A percentile compares a stretch with the other conserved stretches of the same genome.
Conservation (phyloP, 805 yeast species). For the Starmerella gropengiesseri region DNA sequence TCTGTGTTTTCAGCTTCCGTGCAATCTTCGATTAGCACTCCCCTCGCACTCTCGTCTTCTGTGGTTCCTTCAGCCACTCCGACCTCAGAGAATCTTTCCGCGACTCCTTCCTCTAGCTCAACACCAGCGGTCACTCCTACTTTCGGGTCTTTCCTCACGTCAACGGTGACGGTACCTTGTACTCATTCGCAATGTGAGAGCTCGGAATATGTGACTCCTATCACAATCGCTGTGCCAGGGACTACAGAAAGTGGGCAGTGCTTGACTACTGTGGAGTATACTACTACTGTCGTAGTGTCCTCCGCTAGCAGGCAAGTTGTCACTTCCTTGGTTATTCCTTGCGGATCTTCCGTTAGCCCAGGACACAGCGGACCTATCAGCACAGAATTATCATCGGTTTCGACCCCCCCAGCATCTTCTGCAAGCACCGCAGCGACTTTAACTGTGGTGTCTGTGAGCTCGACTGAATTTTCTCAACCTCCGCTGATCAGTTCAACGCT, state of each 20-base stretch:
- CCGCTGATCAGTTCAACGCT: too few species aligned
- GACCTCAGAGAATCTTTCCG: too few species aligned
- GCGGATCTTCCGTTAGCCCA: slow-evolving; percentile 7
- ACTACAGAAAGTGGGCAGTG: not conserved
- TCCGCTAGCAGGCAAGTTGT: slow-evolving; percentile 7
- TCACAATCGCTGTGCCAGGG: not conserved
- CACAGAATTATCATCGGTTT: not conserved
- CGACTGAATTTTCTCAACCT: too few species aligned
- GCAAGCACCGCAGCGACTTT: too few species aligned
- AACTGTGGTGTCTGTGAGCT: too few species aligned
- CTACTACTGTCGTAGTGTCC: not conserved
- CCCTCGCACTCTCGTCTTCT: too few species aligned
- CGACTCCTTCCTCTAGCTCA: too few species aligned
- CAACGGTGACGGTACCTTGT: slow-evolving; percentile 16
- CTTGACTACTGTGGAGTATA: not conserved
- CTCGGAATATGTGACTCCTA: not conserved
- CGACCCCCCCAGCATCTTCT: too few species aligned
- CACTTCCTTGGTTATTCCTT: slow-evolving; percentile 17
- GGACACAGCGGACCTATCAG: not conserved
- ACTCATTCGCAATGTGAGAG: slow-evolving; percentile 11
- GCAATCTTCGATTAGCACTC: too few species aligned
- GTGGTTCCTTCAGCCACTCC: too few species aligned
- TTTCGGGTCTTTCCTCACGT: not conserved
- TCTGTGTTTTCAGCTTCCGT: too few species aligned
- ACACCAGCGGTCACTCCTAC: too few species aligned